These are phyloP conservation scores for Saururus chinensis DNA, from an alignment of 164 flowering plant species.

Conservation along the genomic window DNA sequence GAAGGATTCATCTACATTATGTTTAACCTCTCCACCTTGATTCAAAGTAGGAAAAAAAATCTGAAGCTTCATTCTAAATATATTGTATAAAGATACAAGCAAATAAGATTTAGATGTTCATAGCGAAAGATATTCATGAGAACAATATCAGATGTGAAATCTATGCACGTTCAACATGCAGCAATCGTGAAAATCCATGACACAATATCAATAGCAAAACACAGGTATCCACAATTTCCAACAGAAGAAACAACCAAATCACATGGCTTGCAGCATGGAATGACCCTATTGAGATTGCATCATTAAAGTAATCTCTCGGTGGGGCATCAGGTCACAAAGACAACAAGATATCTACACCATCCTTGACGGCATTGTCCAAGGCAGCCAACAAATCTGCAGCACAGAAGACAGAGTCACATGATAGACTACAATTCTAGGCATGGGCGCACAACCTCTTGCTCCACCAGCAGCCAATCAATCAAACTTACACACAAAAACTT, in stretches of 20 bases:
- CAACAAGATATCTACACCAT: constrained; percentile 63
- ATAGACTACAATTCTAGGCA: constrained; percentile 70
- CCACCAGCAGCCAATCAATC: constrained; percentile 61
- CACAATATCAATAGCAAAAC: constrained; percentile 66
- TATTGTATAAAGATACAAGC: not conserved
- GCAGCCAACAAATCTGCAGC: constrained; percentile 77
- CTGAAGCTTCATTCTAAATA: not conserved
- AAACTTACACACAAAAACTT: no score
- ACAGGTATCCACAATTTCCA: constrained; percentile 54
- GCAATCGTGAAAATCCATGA: constrained; percentile 82
- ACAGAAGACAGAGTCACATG: constrained; percentile 78
- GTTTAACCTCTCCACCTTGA: constrained; percentile 70
- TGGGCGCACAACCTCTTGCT: constrained; percentile 83
- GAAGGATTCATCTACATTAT: constrained; percentile 28
- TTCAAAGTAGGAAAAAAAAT: constrained; percentile 2
- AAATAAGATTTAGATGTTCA: constrained; percentile 9
- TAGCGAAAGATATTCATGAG: constrained; percentile 39
- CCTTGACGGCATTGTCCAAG: constrained; percentile 76
- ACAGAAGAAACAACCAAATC: constrained; percentile 60
- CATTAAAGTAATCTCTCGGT: constrained; percentile 65
- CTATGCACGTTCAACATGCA: constrained; percentile 71
- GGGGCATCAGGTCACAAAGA: constrained; percentile 67
- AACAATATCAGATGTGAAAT: constrained; percentile 47
- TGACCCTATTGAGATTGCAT: constrained; percentile 74
- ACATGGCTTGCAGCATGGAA: constrained; percentile 70